Evolutionary conservation across 2,329 filamentous ascomycete species (phyloP), one percentile per base, ranked within the genome.

Genomic region (Calonectria montana): DNA sequence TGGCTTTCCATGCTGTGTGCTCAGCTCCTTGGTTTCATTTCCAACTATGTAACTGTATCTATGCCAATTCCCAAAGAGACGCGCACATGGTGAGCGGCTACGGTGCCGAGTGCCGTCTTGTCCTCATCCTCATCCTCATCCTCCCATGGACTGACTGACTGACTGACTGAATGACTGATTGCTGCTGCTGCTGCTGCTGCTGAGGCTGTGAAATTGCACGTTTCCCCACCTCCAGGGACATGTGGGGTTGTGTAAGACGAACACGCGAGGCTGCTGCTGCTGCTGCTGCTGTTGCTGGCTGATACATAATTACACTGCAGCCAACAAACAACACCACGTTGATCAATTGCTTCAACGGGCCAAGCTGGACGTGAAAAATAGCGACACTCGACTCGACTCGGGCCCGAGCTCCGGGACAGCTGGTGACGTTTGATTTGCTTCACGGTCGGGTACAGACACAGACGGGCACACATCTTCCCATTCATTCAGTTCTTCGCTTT

Each of bases 341-440:
- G 53, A 59, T 59, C 53, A 35, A 23, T 59, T 59, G 53, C 31
- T 57, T 57, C 53, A 47, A 47, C n/a, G 43, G 43, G 43, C n/a
- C n/a, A 47, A 13, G 21, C 21, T 23, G n/a, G 41, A 21, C 18
- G 5, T 6, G 5, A 5, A 35, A 35, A 35, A 3, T 35, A 12
- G 31, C 8, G 10, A 10, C 8, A 9, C 7, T 8, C 7, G 10
- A 35, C 31, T 35, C 31, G 18, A 9, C 18, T 43, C 6, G 6
- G n/a, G 41, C n/a, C 41, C 41, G n/a, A 43, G 41, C 41, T 43
- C 41, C 10, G 16, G 4, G 41, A n/a, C 41, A n/a, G n/a, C n/a
- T 43, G 18, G 41, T 8, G 2, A 43, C 13, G 31, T 35, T 35
- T 35, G 31, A 35, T 35, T 35, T 12, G 31, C 31, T 12, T 35